Conservation (phyloP, 306 rosid species). For the Malus sieversii region DNA sequence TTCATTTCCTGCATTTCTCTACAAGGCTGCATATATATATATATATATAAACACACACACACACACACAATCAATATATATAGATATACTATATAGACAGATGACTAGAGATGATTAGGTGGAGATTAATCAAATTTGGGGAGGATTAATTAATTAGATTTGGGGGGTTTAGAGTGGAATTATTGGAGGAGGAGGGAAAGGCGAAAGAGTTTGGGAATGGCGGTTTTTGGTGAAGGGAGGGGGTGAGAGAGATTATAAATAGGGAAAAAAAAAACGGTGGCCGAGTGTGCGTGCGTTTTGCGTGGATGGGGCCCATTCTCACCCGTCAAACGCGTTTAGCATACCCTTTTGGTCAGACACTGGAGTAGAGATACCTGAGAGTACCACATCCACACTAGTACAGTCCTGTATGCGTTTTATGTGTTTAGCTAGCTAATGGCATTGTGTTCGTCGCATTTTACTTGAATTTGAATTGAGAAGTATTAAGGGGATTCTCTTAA, state of each 20-base stretch:
- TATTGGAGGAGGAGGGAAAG: neutral
- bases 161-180: neutral
- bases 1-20: constrained; percentile 64
- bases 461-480: neutral
- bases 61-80: neutral
- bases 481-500: no score
- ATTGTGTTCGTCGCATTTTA: rapidly evolving
- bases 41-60: neutral
- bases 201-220: neutral
- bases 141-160: neutral
- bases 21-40: constrained; percentile 42
- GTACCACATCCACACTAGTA: neutral
- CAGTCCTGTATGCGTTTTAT: neutral
- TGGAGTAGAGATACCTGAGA: neutral
- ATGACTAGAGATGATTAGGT: neutral
- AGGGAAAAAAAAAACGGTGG: neutral
- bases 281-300: neutral
- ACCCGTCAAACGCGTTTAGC: neutral
- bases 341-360: neutral
- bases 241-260: constrained; percentile 6
- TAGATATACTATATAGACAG: neutral
- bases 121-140: neutral
- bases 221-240: neutral
- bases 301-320: neutral
- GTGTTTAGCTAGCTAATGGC: no score